Evolutionary conservation across 2,329 filamentous ascomycete species (phyloP).

Genomic region (Xylariales sp.): DNA sequence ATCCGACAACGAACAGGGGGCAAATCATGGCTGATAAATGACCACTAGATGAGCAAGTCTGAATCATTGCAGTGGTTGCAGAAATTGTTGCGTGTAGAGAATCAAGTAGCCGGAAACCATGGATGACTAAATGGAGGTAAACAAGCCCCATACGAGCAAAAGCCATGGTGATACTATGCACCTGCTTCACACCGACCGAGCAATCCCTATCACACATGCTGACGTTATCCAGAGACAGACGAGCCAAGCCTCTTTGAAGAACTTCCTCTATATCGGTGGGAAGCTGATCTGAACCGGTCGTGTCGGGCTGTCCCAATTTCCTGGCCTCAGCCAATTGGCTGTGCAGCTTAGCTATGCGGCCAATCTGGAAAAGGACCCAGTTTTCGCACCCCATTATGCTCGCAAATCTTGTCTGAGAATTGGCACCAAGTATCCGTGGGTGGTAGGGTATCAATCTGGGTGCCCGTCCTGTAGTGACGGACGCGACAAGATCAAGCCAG

Average conservation of each 20-base stretch:
- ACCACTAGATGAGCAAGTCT: not conserved
- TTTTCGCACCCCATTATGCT: conserved; percentile 7
- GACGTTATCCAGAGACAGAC: not conserved
- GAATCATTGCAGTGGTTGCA: not conserved
- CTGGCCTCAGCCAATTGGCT: not conserved
- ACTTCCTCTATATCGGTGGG: not conserved
- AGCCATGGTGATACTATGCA: not conserved
- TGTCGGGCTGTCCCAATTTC: not conserved
- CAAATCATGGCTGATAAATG: conserved; percentile 3
- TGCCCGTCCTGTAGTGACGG: conserved; percentile 1
- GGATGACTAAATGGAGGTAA: conserved; percentile 6
- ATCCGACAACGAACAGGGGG: conserved; percentile 6
- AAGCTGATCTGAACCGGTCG: no score
- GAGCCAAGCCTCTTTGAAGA: not conserved
- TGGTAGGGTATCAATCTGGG: conserved; percentile 3
- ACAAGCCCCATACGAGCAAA: conserved; percentile 7
- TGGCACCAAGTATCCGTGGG: not conserved
- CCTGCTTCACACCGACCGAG: not conserved
- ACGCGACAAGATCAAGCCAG: conserved; percentile 4
- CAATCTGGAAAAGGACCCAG: conserved; percentile 6
- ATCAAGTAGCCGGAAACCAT: conserved; percentile 3
- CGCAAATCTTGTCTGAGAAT: conserved; percentile 4
- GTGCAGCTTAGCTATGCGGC: conserved; percentile 4
- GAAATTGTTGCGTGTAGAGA: not conserved
- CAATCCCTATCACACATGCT: not conserved